Evolutionary conservation across 768 basidiomycete species (phyloP), one percentile per base, ranked within the genome.

Genomic region (Podaxis rugospora): DNA sequence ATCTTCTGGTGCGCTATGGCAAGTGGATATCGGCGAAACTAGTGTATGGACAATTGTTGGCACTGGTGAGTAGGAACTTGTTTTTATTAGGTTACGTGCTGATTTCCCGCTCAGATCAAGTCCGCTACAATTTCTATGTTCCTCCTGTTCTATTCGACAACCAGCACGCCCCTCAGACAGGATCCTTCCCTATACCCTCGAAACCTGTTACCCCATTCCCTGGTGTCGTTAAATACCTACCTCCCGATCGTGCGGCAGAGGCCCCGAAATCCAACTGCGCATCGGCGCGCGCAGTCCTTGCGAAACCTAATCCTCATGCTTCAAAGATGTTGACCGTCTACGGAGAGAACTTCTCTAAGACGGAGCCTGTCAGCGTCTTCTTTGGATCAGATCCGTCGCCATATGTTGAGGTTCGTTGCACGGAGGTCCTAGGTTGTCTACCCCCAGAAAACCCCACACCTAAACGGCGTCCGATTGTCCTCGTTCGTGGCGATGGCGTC

Each of bases 1-100:
- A 55, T 84, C 87, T 49, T 92, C 89, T 4, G 92, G 89, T 54
- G 88, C 89, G 9, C 80, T 91, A 23, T 93, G 90, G 92, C 88
- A 88, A 69, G 88, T 94, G 57, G 93, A 95, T 71, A 93, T 93
- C 61, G 93, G 93, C 63, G 93, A 95, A 77, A 93, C 92, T 32
- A 93, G 92, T 70, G 90, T 94, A 23, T 95, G 93, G 93, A 95
- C 93, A 3, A 92, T 95, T 65, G 92, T 94, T 63, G 92, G 93
- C 66, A 93, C 91, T 64, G 92, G 92, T 93, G 72, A 74, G 80
- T 69, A 21, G 27, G 35, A 28, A 61, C 62, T 51, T 55, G 18
- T 4, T 44, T 57, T 53, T 21, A 32, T 49, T 53, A 23, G 44
- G 37, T 62, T 49, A 55, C 66, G 70, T 37, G 70, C 64, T 58